Base-by-base conservation (phyloP, 2,329 filamentous ascomycete species). In the Zelopaecilomyces penicillatus region DNA sequence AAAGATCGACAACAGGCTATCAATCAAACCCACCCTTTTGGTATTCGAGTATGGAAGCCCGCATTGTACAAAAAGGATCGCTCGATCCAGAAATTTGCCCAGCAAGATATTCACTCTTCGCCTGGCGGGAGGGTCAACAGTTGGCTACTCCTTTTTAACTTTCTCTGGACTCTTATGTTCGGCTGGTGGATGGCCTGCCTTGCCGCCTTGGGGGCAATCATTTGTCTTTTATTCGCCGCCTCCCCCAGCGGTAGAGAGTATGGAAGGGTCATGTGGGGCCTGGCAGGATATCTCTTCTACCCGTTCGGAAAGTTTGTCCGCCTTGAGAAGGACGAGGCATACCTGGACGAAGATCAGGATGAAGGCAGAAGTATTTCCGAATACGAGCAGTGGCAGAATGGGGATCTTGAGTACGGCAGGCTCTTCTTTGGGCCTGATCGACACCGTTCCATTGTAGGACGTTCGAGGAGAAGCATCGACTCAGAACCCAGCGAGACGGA, bases 321-420 rank as follows among this genome's bases (percentile, higher is more conserved):
- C 39, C 76, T 98, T 33, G 84, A 95, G 60, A 87, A 91, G 62
- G 93, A 98, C 55, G 93, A 97, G 59, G 85, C 86, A 37, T 98
- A 98, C 60, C 74, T 88, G 39, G 86, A 96, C 49, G 93, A 98
- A 67, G 93, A 98, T 57, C 82, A 93, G 58, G 90, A 91, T 35
- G 93, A 98, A 66, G 93, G 93, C 19, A 82, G 93, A 59, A 97
- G 90, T 68, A 96, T 98, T 59, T 94, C 87, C 57, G 93, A 98
- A 68, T 98, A 98, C 61, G 93, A 98, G 64, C 89, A 95, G 66
- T 98, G 93, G 93, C 93, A 98, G 68, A 96, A 82, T 60, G 93
- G 93, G 41, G 93, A 98, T 59, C 77, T 98, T 31, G 93, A 98
- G 65, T 89, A 97, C 62, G 93, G 93, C 3, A 80, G 91, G 31